Percentiles rank a stretch among this genome's conserved stretches.
Evolutionary conservation across 2,329 filamentous ascomycete species (phyloP).

Genomic region (Aureobasidium sp.): DNA sequence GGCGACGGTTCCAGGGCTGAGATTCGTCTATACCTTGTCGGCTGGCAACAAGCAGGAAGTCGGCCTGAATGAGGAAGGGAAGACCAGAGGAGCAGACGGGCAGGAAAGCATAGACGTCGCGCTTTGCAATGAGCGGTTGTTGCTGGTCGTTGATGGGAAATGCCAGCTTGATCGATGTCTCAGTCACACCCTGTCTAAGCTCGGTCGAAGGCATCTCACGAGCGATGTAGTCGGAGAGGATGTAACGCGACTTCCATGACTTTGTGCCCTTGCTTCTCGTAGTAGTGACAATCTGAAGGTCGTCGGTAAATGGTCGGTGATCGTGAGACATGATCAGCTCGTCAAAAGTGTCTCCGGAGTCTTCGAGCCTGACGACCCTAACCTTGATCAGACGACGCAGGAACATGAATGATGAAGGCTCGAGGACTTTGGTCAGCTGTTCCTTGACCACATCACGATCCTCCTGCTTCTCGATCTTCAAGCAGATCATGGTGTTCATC

Average conservation of each 20-base stretch:
- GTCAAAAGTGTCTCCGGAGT: not conserved
- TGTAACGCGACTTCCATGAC: not conserved
- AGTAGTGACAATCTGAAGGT: not conserved
- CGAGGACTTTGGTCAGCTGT: constrained; percentile 19
- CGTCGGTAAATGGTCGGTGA: not conserved
- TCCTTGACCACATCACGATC: constrained; percentile 11
- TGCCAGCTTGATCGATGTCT: constrained; percentile 20
- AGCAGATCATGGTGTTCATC: constrained; percentile 19
- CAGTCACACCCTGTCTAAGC: constrained; percentile 17
- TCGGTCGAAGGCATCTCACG: constrained; percentile 18
- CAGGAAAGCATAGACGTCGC: constrained; percentile 23
- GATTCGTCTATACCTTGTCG: constrained; percentile 16
- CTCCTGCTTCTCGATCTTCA: constrained; percentile 20
- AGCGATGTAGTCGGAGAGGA: constrained; percentile 13
- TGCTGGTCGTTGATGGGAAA: constrained; percentile 19
- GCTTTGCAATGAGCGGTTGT: constrained; percentile 8
- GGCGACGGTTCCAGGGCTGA: constrained; percentile 16
- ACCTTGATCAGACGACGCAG: constrained; percentile 26
- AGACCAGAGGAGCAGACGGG: constrained; percentile 23
- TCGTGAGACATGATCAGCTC: not conserved
- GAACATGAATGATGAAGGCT: constrained; percentile 28
- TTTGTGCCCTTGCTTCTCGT: not conserved
- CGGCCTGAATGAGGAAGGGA: constrained; percentile 21
- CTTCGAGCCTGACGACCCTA: constrained; percentile 16
- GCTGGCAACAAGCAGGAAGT: constrained; percentile 21